Evolutionary conservation across 2,329 filamentous ascomycete species (phyloP), one percentile per base, ranked within the genome.

Genomic region (Nemania sp.): DNA sequence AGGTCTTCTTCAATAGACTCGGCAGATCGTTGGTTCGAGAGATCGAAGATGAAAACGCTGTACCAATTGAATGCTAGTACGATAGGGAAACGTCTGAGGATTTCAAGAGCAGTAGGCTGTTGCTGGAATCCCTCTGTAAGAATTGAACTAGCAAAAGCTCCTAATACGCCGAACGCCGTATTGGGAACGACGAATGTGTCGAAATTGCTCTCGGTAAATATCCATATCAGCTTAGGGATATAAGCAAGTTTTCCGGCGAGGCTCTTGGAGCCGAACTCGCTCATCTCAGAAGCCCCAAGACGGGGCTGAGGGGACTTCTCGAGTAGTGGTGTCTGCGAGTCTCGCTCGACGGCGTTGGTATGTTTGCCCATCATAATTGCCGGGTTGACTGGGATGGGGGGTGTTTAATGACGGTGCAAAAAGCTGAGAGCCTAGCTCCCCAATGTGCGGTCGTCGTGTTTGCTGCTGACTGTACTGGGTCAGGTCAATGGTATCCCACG

Each of bases 131-230:
- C 69, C 32, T 71, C 69, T 20, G 64, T 49, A 11, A 71, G 62
- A 4, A 62, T 35, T 35, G 64, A 58, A 11, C 63, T 55, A n/a
- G 69, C 69, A 29, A 78, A 69, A 5, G 78, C 76, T 8, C 76
- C 73, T 1, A 79, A 66, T n/a, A 80, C 67, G 8, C 78, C 75
- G 52, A 79, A 79, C 8, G 75, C 64, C 43, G 66, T 75, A 20
- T 79, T 78, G 1, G 77, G 78, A 0, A 74, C 18, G 13, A 79
- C 70, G 20, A 79, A 74, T 8, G 77, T 79, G 35, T 77, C 77
- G 73, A 78, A 75, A 41, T 79, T 76, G 58, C 76, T 77, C 56
- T 74, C 78, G 0, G 77, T 79, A 27, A 79, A 79, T 5, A 52
- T 35, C 71, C 71, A 73, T 64, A 73, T 47, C 4, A 70, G 13